phyloP scores from a whole-genome alignment of 2,329 filamentous ascomycete species.

The Aureobasidium sp. region DNA sequence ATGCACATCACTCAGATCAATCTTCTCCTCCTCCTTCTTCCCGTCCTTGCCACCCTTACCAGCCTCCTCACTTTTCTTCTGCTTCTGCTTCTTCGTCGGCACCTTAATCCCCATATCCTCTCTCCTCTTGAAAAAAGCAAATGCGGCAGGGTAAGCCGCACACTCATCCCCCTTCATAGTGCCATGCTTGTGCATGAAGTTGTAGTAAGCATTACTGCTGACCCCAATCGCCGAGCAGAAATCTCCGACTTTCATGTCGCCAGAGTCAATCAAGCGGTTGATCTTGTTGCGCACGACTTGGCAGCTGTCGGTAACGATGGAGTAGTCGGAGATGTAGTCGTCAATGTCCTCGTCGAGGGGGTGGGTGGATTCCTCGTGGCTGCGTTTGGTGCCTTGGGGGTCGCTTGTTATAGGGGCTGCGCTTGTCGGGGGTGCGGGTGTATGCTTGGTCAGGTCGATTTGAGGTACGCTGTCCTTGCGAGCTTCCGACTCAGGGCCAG shows the following conservation, averaged over 20 bases:
- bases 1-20: conserved; percentile 13
- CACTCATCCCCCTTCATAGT: conserved; percentile 25
- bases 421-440: not conserved
- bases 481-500: not conserved
- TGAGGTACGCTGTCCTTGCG: not conserved
- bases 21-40: not conserved
- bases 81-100: conserved; percentile 25
- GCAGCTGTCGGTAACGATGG: not conserved
- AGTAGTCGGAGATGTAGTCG: not conserved
- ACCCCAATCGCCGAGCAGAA: conserved; percentile 34
- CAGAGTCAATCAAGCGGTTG: conserved; percentile 32
- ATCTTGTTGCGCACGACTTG: conserved; percentile 27
- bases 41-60: not conserved
- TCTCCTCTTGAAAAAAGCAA: conserved; percentile 41
- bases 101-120: conserved; percentile 39
- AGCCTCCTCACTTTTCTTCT: conserved; percentile 21
- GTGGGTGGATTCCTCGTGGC: not conserved
- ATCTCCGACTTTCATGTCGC: conserved; percentile 36
- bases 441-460: not conserved
- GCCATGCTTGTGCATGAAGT: conserved; percentile 42
- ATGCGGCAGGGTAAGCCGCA: conserved; percentile 22
- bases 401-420: not conserved
- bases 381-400: not conserved
- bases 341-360: not conserved
- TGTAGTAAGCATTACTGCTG: conserved; percentile 26